Conservation (phyloP, 2,329 filamentous ascomycete genomes). For the Aspergillus clavatus region DNA sequence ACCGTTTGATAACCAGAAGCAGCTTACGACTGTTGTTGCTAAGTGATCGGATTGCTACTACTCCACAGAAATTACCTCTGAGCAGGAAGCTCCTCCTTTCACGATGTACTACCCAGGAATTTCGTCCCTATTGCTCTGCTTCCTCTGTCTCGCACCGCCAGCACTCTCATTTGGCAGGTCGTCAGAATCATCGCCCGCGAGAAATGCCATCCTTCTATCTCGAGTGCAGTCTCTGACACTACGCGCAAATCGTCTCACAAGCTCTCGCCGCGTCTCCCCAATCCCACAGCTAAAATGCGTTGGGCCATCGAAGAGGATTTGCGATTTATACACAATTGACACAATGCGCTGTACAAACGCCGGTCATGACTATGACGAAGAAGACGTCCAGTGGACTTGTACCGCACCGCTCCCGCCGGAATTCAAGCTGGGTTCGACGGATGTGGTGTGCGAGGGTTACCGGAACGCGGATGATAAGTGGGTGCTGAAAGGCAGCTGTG, state of each 20-base stretch:
- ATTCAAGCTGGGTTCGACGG: conserved; percentile 74
- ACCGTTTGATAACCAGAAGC: neutral
- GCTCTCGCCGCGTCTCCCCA: conserved; percentile 68
- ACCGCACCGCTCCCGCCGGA: conserved; percentile 58
- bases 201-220: conserved; percentile 55
- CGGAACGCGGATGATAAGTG: conserved; percentile 69
- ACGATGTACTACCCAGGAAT: conserved; percentile 18
- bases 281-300: conserved; percentile 76
- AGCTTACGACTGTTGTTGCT: neutral
- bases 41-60: no score
- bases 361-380: conserved; percentile 69
- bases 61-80: no score
- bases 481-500: conserved; percentile 87
- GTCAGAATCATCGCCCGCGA: conserved; percentile 30
- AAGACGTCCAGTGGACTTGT: conserved; percentile 91
- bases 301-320: conserved; percentile 58
- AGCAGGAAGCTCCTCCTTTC: neutral
- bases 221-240: conserved; percentile 76
- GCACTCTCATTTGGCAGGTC: conserved; percentile 21
- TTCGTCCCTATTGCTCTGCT: conserved; percentile 14
- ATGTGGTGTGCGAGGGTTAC: conserved; percentile 92
- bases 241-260: conserved; percentile 62
- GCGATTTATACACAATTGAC: conserved; percentile 68
- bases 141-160: conserved; percentile 18
- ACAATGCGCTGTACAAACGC: conserved; percentile 86